These are phyloP conservation scores for Monilinia vaccinii-corymbosi DNA, from an alignment of 2,329 filamentous ascomycete genomes.

Conservation along the genomic window DNA sequence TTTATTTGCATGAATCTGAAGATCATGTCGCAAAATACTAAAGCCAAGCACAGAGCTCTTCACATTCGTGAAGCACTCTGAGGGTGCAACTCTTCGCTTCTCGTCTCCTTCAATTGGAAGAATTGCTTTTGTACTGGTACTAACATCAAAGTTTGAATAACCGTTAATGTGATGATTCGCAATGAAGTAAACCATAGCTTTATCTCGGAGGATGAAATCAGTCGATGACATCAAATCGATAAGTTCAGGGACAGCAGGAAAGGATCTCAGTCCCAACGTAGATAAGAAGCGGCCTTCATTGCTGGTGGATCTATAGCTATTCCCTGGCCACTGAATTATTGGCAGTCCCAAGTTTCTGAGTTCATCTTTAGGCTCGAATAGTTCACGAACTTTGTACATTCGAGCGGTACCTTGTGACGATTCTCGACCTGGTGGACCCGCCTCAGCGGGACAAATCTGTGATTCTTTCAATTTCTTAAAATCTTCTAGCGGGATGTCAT, in stretches of 20 bases:
- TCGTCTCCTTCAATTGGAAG: slow-evolving; percentile 65
- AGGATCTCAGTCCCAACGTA: slow-evolving; percentile 61
- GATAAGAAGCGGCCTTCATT: slow-evolving; percentile 67
- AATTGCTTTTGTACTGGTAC: slow-evolving; percentile 46
- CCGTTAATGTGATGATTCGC: slow-evolving; percentile 68
- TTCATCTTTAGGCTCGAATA: slow-evolving; percentile 70
- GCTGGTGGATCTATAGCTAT: slow-evolving; percentile 53
- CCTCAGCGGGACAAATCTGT: slow-evolving; percentile 73
- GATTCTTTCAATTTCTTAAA: slow-evolving; percentile 69
- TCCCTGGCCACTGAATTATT: slow-evolving; percentile 72
- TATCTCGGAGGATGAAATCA: slow-evolving; percentile 49
- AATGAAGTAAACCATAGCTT: slow-evolving; percentile 74
- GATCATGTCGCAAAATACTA: slow-evolving; percentile 61
- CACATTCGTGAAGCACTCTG: slow-evolving; percentile 74
- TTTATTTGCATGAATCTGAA: slow-evolving; percentile 72
- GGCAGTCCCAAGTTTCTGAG: slow-evolving; percentile 64
- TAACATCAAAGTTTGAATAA: slow-evolving; percentile 58
- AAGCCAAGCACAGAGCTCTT: slow-evolving; percentile 72
- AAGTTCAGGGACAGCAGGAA: slow-evolving; percentile 64
- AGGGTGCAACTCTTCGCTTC: slow-evolving; percentile 58
- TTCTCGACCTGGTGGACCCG: slow-evolving; percentile 46
- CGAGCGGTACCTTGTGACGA: slow-evolving; percentile 40
- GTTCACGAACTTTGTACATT: slow-evolving; percentile 64
- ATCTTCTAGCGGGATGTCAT: slow-evolving; percentile 80
- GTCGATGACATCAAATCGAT: slow-evolving; percentile 66